These are phyloP conservation scores for Aureobasidium sp. DNA, from an alignment of 2,329 filamentous ascomycete genomes.

Conservation along the genomic window DNA sequence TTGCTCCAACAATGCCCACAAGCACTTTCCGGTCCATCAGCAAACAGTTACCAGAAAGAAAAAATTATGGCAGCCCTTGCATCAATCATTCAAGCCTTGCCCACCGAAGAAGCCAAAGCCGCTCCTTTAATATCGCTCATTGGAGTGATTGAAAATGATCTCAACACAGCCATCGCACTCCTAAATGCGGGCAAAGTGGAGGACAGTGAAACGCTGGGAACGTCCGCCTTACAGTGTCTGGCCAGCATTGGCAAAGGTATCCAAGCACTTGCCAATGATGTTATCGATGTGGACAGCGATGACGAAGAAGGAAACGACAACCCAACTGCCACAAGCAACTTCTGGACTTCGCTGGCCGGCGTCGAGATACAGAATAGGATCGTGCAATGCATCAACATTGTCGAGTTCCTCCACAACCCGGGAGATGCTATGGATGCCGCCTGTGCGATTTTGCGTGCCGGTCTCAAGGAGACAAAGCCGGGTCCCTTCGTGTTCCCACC, in stretches of 20 bases:
- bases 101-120: constrained; percentile 47
- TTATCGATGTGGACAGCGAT: constrained; percentile 55
- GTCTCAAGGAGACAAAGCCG: constrained; percentile 64
- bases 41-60: constrained; percentile 64
- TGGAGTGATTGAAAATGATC: constrained; percentile 53
- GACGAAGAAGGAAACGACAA: constrained; percentile 26
- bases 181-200: constrained; percentile 29
- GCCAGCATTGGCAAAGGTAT: constrained; percentile 63
- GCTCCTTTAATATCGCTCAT: constrained; percentile 51
- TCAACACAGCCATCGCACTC: constrained; percentile 32
- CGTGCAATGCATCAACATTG: constrained; percentile 41
- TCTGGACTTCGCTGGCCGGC: constrained; percentile 44
- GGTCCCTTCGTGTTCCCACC: constrained; percentile 71
- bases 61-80: constrained; percentile 66
- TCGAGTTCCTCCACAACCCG: constrained; percentile 48
- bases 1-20: constrained; percentile 65
- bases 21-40: constrained; percentile 50
- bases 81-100: constrained; percentile 64
- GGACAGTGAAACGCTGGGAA: constrained; percentile 35
- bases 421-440: constrained; percentile 64
- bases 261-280: constrained; percentile 57
- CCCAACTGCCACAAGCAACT: constrained; percentile 24
- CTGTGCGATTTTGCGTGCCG: constrained; percentile 62
- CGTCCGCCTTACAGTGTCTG: constrained; percentile 58
- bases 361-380: constrained; percentile 44